Evolutionary conservation across 345 rosid species (phyloP), one percentile per base, ranked within the genome.

Genomic region (Reutealis trisperma): DNA sequence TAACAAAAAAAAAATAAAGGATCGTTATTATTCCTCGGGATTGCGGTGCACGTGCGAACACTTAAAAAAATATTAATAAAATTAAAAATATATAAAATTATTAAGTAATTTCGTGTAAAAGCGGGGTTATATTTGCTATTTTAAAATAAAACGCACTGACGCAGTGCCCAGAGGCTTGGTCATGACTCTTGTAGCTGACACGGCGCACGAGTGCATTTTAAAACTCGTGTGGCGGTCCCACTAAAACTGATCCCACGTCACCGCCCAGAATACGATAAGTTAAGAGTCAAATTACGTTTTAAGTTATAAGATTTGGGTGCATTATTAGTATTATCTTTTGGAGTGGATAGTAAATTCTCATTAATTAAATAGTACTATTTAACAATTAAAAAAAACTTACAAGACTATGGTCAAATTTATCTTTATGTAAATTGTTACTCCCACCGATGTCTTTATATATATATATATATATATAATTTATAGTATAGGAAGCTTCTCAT

Each of bases 41-140:
- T 83, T 74, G 85, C 78, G 69, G 78, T 76, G 83, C 85, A 85
- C 86, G 82, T 83, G 85, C 75, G 67, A 71, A 64, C 67, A 32
- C 37, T 21, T 45, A 42, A 45, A 57, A 27, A 71, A 49, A 44
- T 6, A n/a, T n/a, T n/a, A 44, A 44, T 6, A 44, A 10, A 44
- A 47, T 8, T 8, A 47, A 47, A 10, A n/a, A n/a, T n/a, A n/a
- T n/a, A n/a, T n/a, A n/a, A n/a, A n/a, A n/a, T n/a, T n/a, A n/a
- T n/a, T n/a, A n/a, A n/a, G n/a, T n/a, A n/a, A n/a, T n/a, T n/a
- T n/a, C n/a, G n/a, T n/a, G n/a, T n/a, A n/a, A n/a, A n/a, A n/a
- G n/a, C n/a, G n/a, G n/a, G n/a, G n/a, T n/a, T n/a, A n/a, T n/a
- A n/a, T n/a, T n/a, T n/a, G n/a, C n/a, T n/a, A n/a, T n/a, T n/a